Conservation (phyloP, 805 yeast genomes). For the Ogataea methylovora region DNA sequence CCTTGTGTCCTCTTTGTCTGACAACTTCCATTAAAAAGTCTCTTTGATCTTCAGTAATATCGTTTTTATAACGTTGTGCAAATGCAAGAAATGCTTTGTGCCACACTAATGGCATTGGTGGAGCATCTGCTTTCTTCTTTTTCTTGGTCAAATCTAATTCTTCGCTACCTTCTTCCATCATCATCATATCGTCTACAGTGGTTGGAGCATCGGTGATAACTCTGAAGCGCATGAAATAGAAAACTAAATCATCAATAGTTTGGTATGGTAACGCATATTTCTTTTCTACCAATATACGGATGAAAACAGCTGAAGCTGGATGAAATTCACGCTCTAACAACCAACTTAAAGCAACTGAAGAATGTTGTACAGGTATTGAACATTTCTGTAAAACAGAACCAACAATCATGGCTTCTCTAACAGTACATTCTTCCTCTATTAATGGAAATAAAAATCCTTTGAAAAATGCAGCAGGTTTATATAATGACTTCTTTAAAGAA, state of each 20-base stretch:
- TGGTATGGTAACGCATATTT: constrained; percentile 96
- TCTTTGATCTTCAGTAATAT: constrained; percentile 97
- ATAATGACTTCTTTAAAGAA: constrained; percentile 83
- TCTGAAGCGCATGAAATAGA: constrained; percentile 89
- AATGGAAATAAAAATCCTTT: constrained; percentile 92
- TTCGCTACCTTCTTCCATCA: constrained; percentile 20
- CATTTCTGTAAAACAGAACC: constrained; percentile 86
- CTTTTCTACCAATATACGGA: constrained; percentile 83
- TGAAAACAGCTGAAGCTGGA: constrained; percentile 87
- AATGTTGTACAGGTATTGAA: constrained; percentile 90
- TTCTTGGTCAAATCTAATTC: constrained; percentile 24
- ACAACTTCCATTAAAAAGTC: constrained; percentile 88
- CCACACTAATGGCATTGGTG: constrained; percentile 89
- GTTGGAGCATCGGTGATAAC: constrained; percentile 41
- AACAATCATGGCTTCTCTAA: constrained; percentile 91
- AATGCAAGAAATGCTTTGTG: constrained; percentile 92
- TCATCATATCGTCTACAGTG: constrained; percentile 26
- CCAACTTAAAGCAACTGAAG: constrained; percentile 90
- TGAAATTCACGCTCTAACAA: constrained; percentile 74
- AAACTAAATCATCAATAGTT: constrained; percentile 89
- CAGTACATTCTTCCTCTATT: constrained; percentile 80
- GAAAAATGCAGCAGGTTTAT: constrained; percentile 96
- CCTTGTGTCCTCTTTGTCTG: constrained; percentile 81
- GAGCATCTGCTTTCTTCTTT: constrained; percentile 30
- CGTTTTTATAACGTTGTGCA: constrained; percentile 94